A percentile compares a stretch with the other conserved stretches of the same genome.
phyloP scores from a whole-genome alignment of 2,329 filamentous ascomycete genomes.

The Fusarium heterosporum region DNA sequence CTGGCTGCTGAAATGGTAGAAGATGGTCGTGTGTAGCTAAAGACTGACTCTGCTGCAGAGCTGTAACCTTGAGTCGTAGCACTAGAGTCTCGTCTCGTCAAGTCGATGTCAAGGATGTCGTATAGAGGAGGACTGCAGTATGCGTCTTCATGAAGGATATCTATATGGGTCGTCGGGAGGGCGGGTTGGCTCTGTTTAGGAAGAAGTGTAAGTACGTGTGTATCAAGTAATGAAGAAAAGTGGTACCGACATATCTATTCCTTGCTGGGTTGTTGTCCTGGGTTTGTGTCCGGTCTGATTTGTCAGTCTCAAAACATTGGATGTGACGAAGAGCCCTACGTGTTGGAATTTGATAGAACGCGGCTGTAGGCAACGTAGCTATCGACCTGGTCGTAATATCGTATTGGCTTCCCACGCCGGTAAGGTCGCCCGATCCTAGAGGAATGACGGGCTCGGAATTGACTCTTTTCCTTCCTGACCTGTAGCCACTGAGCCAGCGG shows the following conservation, averaged over 20 bases:
- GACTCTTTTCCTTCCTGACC: background rate
- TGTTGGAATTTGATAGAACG: background rate
- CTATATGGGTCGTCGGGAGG: background rate
- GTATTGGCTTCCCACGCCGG: slow-evolving; percentile 27
- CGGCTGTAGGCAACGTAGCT: background rate
- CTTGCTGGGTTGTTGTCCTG: too few relatives aligned
- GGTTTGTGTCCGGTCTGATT: too few relatives aligned
- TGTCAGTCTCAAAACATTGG: too few relatives aligned
- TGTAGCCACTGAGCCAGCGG: background rate
- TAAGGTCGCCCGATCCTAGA: slow-evolving; percentile 6
- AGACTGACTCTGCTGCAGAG: slow-evolving; percentile 16
- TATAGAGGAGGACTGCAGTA: background rate
- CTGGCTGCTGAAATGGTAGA: slow-evolving; percentile 23
- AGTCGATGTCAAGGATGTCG: slow-evolving; percentile 1
- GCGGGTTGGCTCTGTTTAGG: slow-evolving; percentile 1
- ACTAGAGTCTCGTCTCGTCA: slow-evolving; percentile 1
- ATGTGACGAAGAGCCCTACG: too few relatives aligned
- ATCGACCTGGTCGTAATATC: background rate
- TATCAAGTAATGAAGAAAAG: too few relatives aligned
- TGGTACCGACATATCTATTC: too few relatives aligned
- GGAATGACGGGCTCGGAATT: background rate
- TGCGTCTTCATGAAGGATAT: background rate
- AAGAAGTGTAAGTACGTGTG: too few relatives aligned
- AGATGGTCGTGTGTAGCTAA: slow-evolving; percentile 9
- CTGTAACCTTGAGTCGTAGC: slow-evolving; percentile 9